phyloP scores from a whole-genome alignment of 352 stramenopile species.

The Globisporangium nagaii region DNA sequence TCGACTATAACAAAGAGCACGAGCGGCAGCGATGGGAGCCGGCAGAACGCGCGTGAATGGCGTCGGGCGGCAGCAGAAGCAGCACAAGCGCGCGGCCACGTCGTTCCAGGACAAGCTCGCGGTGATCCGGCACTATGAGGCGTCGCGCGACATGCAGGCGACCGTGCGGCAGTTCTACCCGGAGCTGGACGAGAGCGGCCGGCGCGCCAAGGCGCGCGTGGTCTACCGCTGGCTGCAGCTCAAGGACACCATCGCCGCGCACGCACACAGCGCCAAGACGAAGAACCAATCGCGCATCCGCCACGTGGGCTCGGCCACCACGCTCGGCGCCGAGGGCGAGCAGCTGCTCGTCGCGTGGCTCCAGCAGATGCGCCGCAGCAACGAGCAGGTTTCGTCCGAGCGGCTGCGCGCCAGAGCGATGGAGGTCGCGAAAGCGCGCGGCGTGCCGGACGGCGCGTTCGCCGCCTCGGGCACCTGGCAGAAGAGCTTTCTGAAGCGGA shows the following conservation, averaged over 20 bases:
- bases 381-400: slow-evolving; percentile 6
- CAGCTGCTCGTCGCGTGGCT: slow-evolving; percentile 7
- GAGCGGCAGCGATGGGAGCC: background rate
- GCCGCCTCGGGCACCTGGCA: slow-evolving; percentile 9
- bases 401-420: slow-evolving; percentile 4
- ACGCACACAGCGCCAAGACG: slow-evolving; percentile 12
- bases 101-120: slow-evolving; percentile 12
- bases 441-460: slow-evolving; percentile 5
- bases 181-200: slow-evolving; percentile 2
- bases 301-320: slow-evolving; percentile 3
- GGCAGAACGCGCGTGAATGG: slow-evolving; percentile 5
- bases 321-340: slow-evolving; percentile 7
- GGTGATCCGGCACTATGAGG: slow-evolving; percentile 10
- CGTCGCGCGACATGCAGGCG: slow-evolving; percentile 3
- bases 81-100: slow-evolving; percentile 12
- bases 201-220: slow-evolving; percentile 9
- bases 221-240: slow-evolving; percentile 12
- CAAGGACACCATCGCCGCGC: slow-evolving; percentile 3
- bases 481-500: slow-evolving; percentile 8
- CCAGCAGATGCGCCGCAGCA: background rate
- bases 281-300: slow-evolving; percentile 11
- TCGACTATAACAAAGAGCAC: slow-evolving; percentile 1
- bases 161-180: slow-evolving; percentile 8
- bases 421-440: slow-evolving; percentile 2
- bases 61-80: slow-evolving; percentile 8